Evolutionary conservation across 1,284 basidiomycete species (phyloP).

Genomic region (Pseudozyma pruni): DNA sequence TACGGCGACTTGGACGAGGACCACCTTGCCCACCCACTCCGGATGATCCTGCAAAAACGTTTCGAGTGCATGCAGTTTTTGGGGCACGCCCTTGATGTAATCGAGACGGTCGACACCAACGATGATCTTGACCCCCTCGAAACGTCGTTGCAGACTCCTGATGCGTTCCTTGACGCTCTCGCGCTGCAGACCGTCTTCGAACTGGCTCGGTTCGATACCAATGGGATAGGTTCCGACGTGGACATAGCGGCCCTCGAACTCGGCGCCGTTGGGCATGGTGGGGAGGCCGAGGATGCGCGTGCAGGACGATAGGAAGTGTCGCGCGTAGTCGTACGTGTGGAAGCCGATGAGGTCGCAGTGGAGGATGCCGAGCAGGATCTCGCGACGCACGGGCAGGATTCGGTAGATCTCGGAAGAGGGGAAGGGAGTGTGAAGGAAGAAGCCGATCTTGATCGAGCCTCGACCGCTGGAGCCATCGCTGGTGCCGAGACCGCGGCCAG

Average conservation of each 20-base stretch:
- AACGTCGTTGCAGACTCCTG: conserved; percentile 83
- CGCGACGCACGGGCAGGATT: conserved; percentile 90
- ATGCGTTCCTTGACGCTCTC: conserved; percentile 83
- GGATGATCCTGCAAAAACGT: conserved; percentile 96
- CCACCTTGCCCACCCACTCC: conserved; percentile 99
- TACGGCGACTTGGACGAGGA: conserved; percentile 94
- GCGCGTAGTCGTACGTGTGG: conserved; percentile 99
- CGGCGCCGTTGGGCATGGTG: conserved; percentile 95
- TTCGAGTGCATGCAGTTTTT: conserved; percentile 95
- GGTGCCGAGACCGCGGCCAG: conserved; percentile 48
- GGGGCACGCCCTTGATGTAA: conserved; percentile 99
- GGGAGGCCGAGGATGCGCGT: conserved; percentile 94
- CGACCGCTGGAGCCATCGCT: conserved; percentile 58
- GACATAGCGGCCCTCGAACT: conserved; percentile 91
- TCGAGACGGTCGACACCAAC: conserved; percentile 97
- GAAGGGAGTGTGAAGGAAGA: conserved; percentile 98
- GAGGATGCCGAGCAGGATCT: conserved; percentile 92
- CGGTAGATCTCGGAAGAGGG: conserved; percentile 95
- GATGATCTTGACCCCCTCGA: conserved; percentile 94
- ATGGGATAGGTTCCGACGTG: conserved; percentile 99
- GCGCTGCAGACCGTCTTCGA: conserved; percentile 84
- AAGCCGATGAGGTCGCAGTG: conserved; percentile 89
- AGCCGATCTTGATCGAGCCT: conserved; percentile 76
- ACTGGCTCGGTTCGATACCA: conserved; percentile 93
- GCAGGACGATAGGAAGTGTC: conserved; percentile 97